Percentiles rank a stretch among this genome's conserved stretches.
Conservation (phyloP, 192 early-diverging fungal genomes). For the Coemansia sp. region DNA sequence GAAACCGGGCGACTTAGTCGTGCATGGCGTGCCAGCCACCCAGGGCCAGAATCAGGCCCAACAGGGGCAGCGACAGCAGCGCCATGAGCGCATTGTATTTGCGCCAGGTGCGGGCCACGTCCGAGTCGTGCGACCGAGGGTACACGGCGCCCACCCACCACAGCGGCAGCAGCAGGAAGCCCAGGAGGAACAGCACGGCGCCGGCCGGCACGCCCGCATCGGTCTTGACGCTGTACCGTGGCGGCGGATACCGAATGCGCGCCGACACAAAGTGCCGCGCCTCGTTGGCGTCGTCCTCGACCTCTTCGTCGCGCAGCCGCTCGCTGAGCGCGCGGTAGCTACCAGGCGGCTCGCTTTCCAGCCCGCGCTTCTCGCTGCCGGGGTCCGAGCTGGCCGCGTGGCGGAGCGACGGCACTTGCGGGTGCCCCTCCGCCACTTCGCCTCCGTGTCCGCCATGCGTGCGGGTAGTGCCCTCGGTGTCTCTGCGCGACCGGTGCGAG, state of each 20-base stretch:
- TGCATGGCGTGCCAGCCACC: constrained; percentile 50
- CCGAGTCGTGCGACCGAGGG: constrained; percentile 15
- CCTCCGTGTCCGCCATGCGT: constrained; percentile 5
- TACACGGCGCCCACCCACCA: constrained; percentile 51
- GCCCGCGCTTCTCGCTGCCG: constrained; percentile 6
- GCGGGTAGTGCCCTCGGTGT: constrained; percentile 20
- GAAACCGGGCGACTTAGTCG: too few species aligned
- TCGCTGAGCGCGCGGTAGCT: constrained; percentile 17
- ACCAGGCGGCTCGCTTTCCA: neutral
- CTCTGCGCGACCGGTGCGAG: constrained; percentile 25
- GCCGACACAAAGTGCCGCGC: constrained; percentile 38
- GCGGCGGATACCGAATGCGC: constrained; percentile 35
- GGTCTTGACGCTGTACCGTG: constrained; percentile 19
- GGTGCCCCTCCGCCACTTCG: constrained; percentile 8
- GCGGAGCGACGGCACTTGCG: constrained; percentile 6
- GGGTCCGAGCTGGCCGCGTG: constrained; percentile 1
- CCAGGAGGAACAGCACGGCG: constrained; percentile 35
- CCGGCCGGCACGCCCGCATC: constrained; percentile 26
- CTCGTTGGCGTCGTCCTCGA: constrained; percentile 49
- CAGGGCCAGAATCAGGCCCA: constrained; percentile 47
- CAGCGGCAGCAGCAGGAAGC: constrained; percentile 44
- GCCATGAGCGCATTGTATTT: constrained; percentile 53
- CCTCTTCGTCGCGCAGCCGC: constrained; percentile 36
- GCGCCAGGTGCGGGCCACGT: constrained; percentile 45
- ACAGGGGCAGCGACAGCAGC: constrained; percentile 42